Conservation (phyloP, 164 flowering plant species). For the Macadamia integrifolia region DNA sequence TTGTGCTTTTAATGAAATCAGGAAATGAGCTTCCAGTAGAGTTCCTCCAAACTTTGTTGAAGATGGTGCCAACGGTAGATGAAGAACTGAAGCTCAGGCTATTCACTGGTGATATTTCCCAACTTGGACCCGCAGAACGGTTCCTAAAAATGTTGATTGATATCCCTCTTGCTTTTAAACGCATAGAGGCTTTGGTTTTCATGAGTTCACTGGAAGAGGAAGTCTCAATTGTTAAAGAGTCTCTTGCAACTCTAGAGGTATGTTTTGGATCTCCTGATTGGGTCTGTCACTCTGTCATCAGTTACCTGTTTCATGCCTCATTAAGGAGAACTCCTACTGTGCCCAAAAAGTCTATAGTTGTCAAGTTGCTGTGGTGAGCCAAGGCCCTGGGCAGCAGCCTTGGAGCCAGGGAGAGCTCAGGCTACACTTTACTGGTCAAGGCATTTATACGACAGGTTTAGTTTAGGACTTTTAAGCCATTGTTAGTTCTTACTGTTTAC, state of each 20-base stretch:
- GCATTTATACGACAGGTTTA: no score
- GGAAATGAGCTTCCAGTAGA: conserved; percentile 91
- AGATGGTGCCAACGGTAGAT: conserved; percentile 82
- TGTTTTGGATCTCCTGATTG: background rate
- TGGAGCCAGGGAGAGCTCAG: no score
- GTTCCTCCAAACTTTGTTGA: conserved; percentile 62
- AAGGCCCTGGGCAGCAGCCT: no score
- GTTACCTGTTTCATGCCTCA: no score
- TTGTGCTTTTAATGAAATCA: conserved; percentile 24
- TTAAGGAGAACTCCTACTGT: no score
- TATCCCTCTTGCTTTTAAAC: conserved; percentile 76
- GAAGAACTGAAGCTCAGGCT: conserved; percentile 83
- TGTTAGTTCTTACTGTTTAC: no score
- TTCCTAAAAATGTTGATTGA: conserved; percentile 72
- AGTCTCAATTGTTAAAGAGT: conserved; percentile 43
- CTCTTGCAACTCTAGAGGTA: conserved; percentile 76
- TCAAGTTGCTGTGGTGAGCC: no score
- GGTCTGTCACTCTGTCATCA: no score
- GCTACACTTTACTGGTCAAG: no score
- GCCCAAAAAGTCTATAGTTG: no score
- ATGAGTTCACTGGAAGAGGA: conserved; percentile 74
- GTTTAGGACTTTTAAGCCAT: no score
- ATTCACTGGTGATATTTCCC: conserved; percentile 62
- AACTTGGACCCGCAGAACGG: conserved; percentile 79
- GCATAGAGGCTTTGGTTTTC: conserved; percentile 68